phyloP scores from a whole-genome alignment of 495 filamentous ascomycete genomes.

The Neurospora tetrasperma region DNA sequence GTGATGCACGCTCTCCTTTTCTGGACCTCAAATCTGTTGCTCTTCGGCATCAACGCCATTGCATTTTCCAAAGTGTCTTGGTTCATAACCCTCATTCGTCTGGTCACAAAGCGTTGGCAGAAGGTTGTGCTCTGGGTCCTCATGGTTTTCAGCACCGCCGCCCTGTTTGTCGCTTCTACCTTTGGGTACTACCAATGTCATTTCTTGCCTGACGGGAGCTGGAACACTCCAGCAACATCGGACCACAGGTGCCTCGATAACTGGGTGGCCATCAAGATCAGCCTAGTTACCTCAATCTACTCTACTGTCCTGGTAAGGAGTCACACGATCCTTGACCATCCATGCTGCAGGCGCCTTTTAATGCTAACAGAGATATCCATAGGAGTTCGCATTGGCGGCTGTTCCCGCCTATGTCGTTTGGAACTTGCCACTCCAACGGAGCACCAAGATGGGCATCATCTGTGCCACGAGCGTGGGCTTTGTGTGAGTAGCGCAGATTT shows the following conservation, averaged over 20 bases:
- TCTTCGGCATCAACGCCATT: background rate
- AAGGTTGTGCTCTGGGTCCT: background rate
- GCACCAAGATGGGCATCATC: background rate
- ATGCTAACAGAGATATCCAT: background rate
- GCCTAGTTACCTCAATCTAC: background rate
- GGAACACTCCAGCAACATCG: background rate
- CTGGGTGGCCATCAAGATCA: background rate
- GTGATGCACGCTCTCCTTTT: background rate
- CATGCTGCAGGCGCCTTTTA: background rate
- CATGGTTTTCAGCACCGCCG: background rate
- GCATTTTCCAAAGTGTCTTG: background rate
- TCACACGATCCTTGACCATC: background rate
- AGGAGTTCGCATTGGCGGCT: background rate
- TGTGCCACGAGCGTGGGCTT: background rate
- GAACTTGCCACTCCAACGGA: background rate
- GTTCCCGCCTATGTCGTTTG: background rate
- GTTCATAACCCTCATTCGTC: background rate
- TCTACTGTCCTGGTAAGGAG: background rate
- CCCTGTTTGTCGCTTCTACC: background rate
- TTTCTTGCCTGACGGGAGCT: background rate
- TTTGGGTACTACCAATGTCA: background rate
- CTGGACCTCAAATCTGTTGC: background rate
- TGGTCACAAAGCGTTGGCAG: background rate
- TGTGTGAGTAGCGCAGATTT: background rate
- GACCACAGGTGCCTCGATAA: background rate